Percentiles rank a stretch among this genome's conserved stretches.
Evolutionary conservation across 2,329 filamentous ascomycete species (phyloP).

Genomic region (Diaporthe aspalathi): DNA sequence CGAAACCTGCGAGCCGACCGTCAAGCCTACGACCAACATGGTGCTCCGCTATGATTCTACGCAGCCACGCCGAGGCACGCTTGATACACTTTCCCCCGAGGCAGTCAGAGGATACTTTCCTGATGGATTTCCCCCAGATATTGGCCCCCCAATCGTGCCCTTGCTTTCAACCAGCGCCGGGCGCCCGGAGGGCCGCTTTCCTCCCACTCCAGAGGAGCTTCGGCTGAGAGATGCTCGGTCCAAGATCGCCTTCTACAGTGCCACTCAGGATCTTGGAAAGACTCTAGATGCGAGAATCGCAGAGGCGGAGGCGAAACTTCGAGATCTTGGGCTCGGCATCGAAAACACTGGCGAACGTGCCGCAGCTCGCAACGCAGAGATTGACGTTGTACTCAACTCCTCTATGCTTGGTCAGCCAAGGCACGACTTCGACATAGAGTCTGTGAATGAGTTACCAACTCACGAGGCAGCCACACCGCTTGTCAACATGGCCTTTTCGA

Average conservation of each 20-base stretch:
- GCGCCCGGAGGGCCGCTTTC: constrained; percentile 35
- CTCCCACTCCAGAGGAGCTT: constrained; percentile 42
- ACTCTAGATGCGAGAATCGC: constrained; percentile 46
- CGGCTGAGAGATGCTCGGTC: constrained; percentile 46
- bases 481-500: constrained; percentile 54
- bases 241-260: constrained; percentile 54
- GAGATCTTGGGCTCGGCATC: constrained; percentile 51
- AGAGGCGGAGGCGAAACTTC: constrained; percentile 51
- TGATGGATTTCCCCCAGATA: constrained; percentile 46
- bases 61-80: constrained; percentile 39
- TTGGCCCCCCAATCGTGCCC: constrained; percentile 42
- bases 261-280: constrained; percentile 51
- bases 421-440: constrained; percentile 45
- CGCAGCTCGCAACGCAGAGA: constrained; percentile 33
- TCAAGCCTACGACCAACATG: constrained; percentile 37
- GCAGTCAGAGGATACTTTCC: constrained; percentile 48
- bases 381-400: constrained; percentile 23
- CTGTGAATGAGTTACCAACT: constrained; percentile 52
- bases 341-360: constrained; percentile 30
- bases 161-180: constrained; percentile 39
- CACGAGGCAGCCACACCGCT: constrained; percentile 56
- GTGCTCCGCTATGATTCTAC: constrained; percentile 18
- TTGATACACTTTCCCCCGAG: constrained; percentile 47
- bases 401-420: constrained; percentile 42
- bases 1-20: constrained; percentile 36